A percentile compares a stretch with the other conserved stretches of the same genome.
These are phyloP conservation scores for Entophlyctis luteolus DNA, from an alignment of 192 early-diverging fungal species.

Conservation along the genomic window DNA sequence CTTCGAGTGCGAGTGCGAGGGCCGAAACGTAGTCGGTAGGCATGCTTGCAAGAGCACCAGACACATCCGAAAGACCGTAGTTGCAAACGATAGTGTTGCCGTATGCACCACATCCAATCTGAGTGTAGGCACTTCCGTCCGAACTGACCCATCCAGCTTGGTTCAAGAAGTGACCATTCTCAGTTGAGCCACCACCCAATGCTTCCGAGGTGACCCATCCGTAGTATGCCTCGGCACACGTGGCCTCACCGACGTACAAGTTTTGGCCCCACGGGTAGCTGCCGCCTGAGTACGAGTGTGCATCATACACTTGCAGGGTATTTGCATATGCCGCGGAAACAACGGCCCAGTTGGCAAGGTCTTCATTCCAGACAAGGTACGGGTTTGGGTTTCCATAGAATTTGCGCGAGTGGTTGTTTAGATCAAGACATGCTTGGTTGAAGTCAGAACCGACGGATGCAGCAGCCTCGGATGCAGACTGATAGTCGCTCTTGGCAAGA, in stretches of 20 bases:
- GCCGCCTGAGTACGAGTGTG: not conserved
- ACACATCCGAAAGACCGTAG: not conserved
- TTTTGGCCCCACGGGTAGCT: constrained; percentile 12
- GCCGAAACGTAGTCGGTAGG: not conserved
- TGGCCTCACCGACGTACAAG: not conserved
- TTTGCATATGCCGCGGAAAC: not conserved
- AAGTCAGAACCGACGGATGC: not conserved
- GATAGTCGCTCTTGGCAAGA: not conserved
- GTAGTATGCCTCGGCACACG: not conserved
- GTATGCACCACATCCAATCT: not conserved
- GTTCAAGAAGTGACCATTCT: not conserved
- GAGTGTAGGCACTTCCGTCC: too few relatives aligned
- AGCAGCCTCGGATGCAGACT: not conserved
- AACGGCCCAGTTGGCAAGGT: not conserved
- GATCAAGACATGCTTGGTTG: not conserved
- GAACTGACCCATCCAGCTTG: not conserved
- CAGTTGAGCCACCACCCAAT: not conserved
- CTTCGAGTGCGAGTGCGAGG: not conserved
- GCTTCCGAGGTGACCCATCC: constrained; percentile 8
- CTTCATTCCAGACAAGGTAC: constrained; percentile 1
- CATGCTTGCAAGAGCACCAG: not conserved
- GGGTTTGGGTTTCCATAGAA: not conserved
- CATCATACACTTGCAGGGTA: not conserved
- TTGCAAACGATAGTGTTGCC: not conserved
- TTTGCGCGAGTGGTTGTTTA: not conserved